A percentile compares a stretch with the other conserved stretches of the same genome.
phyloP scores from a whole-genome alignment of 805 yeast species.

The Candida hungchunana region DNA sequence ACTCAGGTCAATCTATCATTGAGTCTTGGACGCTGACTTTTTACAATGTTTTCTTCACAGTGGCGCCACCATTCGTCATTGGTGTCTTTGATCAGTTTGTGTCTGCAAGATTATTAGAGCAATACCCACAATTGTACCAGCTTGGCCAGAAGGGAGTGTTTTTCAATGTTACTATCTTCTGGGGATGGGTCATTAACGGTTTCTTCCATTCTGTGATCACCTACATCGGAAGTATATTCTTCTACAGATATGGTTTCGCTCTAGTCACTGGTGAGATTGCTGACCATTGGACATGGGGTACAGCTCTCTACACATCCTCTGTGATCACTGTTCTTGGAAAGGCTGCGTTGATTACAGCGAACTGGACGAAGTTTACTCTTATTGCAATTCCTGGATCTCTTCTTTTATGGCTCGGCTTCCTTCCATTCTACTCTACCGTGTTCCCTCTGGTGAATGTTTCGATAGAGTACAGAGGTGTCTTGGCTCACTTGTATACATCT shows the following conservation, averaged over 20 bases:
- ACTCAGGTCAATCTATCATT: constrained; percentile 91
- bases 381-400: constrained; percentile 95
- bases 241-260: constrained; percentile 65
- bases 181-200: constrained; percentile 98
- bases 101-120: constrained; percentile 79
- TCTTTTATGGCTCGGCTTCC: constrained; percentile 73
- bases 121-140: constrained; percentile 90
- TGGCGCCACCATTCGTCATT: constrained; percentile 89
- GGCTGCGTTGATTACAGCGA: constrained; percentile 86
- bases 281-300: constrained; percentile 95
- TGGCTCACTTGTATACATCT: constrained; percentile 71
- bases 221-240: constrained; percentile 64
- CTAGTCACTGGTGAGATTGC: constrained; percentile 65
- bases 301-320: constrained; percentile 82
- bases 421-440: constrained; percentile 80
- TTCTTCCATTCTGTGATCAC: constrained; percentile 89
- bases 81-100: constrained; percentile 98
- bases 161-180: constrained; percentile 85
- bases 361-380: constrained; percentile 93
- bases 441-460: constrained; percentile 86
- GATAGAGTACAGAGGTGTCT: constrained; percentile 76
- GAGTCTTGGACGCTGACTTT: constrained; percentile 98
- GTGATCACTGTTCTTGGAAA: constrained; percentile 87
- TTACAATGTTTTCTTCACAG: constrained; percentile 92
- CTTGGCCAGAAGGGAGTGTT: constrained; percentile 86